Percentiles rank a stretch among this genome's conserved stretches.
These are phyloP conservation scores for Debaryomyces udenii DNA, from an alignment of 1,139 yeast species.

Conservation along the genomic window DNA sequence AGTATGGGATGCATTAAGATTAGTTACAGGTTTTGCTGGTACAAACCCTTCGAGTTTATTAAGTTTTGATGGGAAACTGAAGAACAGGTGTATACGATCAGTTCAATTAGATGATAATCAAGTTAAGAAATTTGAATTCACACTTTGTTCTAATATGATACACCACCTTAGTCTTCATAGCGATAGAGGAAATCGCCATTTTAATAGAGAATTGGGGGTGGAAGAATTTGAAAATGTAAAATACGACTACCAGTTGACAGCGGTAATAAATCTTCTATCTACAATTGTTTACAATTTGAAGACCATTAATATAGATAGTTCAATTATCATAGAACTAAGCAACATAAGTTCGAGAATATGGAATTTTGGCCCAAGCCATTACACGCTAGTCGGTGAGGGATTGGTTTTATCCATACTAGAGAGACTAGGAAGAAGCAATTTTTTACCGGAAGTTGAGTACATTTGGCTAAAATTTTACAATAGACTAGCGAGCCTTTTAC, in stretches of 20 bases:
- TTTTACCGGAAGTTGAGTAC: conserved; percentile 16
- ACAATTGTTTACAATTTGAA: conserved; percentile 22
- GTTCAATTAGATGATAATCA: neutral
- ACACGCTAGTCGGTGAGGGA: conserved; percentile 27
- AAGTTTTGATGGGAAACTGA: neutral
- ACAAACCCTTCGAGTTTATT: neutral
- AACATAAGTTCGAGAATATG: conserved; percentile 26
- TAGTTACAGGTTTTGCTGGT: conserved; percentile 9
- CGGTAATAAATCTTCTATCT: conserved; percentile 23
- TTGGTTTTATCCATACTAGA: conserved; percentile 22
- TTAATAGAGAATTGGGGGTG: neutral
- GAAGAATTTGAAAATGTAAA: conserved; percentile 16
- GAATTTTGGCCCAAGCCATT: conserved; percentile 19
- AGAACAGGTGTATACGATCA: conserved; percentile 1
- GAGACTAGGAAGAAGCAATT: conserved; percentile 14
- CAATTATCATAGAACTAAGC: conserved; percentile 12
- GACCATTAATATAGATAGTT: conserved; percentile 12
- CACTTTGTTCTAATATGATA: conserved; percentile 4
- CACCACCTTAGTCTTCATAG: neutral
- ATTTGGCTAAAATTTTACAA: conserved; percentile 22
- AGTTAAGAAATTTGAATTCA: conserved; percentile 1
- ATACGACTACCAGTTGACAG: conserved; percentile 22
- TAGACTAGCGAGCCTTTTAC: conserved; percentile 20
- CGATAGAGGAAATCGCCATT: neutral
- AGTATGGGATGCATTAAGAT: conserved; percentile 9